Conservation (phyloP, 345 rosid genomes). For the Arabidopsis suecica region DNA sequence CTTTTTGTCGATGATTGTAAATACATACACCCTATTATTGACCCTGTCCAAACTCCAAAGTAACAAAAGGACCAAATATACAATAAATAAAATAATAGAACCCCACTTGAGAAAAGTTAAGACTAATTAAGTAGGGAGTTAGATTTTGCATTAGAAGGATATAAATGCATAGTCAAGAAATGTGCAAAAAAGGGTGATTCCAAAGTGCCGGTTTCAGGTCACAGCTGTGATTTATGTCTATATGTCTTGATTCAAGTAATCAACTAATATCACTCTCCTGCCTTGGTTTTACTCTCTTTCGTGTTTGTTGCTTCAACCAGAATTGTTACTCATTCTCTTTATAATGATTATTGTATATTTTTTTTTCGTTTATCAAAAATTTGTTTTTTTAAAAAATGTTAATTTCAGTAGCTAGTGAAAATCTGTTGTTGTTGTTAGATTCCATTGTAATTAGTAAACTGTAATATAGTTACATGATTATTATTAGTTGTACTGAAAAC, state of each 20-base stretch:
- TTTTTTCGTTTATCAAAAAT: neutral
- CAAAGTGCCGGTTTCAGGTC: constrained; percentile 37
- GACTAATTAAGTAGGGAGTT: constrained; percentile 6
- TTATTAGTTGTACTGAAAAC: neutral
- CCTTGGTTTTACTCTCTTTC: constrained; percentile 26
- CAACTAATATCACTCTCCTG: constrained; percentile 24
- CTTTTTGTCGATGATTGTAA: neutral
- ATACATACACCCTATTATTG: neutral
- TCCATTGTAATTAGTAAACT: neutral
- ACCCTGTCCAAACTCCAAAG: constrained; percentile 21
- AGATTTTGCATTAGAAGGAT: constrained; percentile 2
- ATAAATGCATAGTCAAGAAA: constrained; percentile 27
- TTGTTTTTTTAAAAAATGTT: neutral
- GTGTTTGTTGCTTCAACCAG: constrained; percentile 30
- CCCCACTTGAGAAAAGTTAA: neutral
- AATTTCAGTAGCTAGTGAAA: neutral
- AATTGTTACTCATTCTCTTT: constrained; percentile 11
- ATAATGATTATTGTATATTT: neutral
- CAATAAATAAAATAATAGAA: neutral
- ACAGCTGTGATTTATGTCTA: constrained; percentile 38
- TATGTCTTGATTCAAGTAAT: constrained; percentile 41
- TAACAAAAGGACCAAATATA: constrained; percentile 14
- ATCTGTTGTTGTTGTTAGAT: neutral
- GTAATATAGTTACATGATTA: neutral
- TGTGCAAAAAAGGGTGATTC: constrained; percentile 21